A percentile compares a stretch with the other conserved stretches of the same genome.
Evolutionary conservation across 2,329 filamentous ascomycete genomes (phyloP).

Genomic region (Cytospora schulzeri): DNA sequence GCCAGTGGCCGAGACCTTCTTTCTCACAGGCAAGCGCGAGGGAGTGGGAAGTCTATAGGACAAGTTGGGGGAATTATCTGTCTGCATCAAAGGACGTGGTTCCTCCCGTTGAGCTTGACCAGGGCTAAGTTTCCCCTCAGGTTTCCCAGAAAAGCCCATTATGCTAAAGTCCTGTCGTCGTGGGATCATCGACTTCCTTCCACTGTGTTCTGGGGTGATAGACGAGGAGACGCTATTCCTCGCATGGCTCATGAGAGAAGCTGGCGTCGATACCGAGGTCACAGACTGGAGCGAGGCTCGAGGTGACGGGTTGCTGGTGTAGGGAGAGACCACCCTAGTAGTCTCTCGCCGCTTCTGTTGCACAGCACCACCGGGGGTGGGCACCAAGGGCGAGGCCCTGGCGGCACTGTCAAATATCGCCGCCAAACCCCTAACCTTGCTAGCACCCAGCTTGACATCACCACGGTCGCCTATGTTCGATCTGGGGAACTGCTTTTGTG

Average conservation of each 20-base stretch:
- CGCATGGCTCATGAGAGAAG: constrained; percentile 18
- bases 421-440: constrained; percentile 52
- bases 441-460: constrained; percentile 32
- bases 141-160: neutral
- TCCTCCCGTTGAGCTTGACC: neutral
- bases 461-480: constrained; percentile 7
- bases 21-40: constrained; percentile 14
- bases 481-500: constrained; percentile 9
- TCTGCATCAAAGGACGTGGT: neutral
- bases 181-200: constrained; percentile 10
- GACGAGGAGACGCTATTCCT: constrained; percentile 13
- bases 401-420: constrained; percentile 51
- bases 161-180: neutral
- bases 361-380: constrained; percentile 18
- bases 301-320: constrained; percentile 25
- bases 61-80: neutral
- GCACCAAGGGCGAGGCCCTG: constrained; percentile 31
- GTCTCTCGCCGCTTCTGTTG: constrained; percentile 20
- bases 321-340: constrained; percentile 23
- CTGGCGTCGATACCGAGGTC: constrained; percentile 19
- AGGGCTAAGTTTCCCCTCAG: neutral
- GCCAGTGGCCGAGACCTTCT: neutral
- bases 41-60: constrained; percentile 11
- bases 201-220: neutral
- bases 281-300: constrained; percentile 13